phyloP scores from a whole-genome alignment of 257 asterid species.

The Solanum ossicruentum region DNA sequence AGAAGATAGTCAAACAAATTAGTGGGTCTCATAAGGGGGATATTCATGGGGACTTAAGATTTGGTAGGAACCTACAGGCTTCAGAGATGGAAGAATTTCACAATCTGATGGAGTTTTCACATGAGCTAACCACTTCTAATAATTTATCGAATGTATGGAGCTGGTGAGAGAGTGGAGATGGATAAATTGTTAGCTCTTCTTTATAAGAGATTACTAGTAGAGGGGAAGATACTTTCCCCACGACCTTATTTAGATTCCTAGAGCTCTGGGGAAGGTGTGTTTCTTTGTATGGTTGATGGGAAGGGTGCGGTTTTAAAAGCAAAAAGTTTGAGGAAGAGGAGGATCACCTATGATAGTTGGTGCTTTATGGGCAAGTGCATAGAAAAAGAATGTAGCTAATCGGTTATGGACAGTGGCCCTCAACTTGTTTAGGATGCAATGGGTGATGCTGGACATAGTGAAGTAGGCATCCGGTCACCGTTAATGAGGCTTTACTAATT shows the following conservation, averaged over 20 bases:
- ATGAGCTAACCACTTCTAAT: neutral
- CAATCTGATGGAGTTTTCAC: neutral
- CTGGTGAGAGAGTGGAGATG: neutral
- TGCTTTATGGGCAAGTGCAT: neutral
- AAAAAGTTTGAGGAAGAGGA: neutral
- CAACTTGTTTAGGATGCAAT: neutral
- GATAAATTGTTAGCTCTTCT: neutral
- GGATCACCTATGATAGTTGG: neutral
- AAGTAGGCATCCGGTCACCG: neutral
- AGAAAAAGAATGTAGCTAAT: neutral
- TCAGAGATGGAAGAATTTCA: neutral
- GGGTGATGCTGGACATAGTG: neutral
- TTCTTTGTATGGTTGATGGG: neutral
- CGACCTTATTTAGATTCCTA: neutral
- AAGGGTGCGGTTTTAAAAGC: neutral
- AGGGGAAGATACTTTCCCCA: neutral
- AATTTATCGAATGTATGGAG: neutral
- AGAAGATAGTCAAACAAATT: neutral
- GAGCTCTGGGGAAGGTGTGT: neutral
- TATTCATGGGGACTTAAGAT: neutral
- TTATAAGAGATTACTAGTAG: neutral
- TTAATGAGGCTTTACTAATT: neutral
- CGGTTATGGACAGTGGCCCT: neutral
- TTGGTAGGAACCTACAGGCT: neutral
- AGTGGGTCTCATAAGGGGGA: neutral